A percentile compares a stretch with the other conserved stretches of the same genome.
Conservation (phyloP, 306 rosid species). For the Abrus precatorius region DNA sequence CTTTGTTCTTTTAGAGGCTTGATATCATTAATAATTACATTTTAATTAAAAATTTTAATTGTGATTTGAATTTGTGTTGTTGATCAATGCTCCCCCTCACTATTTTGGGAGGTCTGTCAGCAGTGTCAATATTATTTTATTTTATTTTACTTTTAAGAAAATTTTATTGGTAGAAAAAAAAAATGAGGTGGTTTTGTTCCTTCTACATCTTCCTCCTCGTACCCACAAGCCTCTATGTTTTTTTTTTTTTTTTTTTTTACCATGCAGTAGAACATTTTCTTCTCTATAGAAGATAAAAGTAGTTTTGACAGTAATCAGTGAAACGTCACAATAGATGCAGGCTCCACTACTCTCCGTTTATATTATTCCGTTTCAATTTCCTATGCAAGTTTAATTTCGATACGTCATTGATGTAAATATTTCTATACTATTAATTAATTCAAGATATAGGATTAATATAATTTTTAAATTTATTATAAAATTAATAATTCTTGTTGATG, state of each 20-base stretch:
- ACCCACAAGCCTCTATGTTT: background rate
- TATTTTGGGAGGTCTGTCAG: constrained; percentile 3
- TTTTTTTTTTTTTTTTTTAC: background rate
- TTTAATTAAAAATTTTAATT: too few relatives aligned
- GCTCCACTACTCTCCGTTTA: background rate
- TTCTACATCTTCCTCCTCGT: background rate
- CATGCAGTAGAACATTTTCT: background rate
- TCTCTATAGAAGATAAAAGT: constrained; percentile 1
- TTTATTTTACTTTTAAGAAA: constrained; percentile 9
- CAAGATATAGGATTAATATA: too few relatives aligned
- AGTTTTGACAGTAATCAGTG: background rate
- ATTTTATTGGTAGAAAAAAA: constrained; percentile 41
- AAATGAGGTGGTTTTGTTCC: constrained; percentile 37
- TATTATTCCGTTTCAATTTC: constrained; percentile 11
- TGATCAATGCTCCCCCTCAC: too few relatives aligned
- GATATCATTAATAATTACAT: too few relatives aligned
- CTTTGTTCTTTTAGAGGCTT: too few relatives aligned
- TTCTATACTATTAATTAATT: too few relatives aligned
- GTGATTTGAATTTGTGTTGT: too few relatives aligned
- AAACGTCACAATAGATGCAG: background rate
- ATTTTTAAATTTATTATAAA: too few relatives aligned
- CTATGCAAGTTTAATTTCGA: background rate
- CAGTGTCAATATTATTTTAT: background rate
- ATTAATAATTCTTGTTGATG: too few relatives aligned
- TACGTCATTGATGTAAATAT: too few relatives aligned